These are phyloP conservation scores for Diaporthe vaccinii DNA, from an alignment of 2,329 filamentous ascomycete genomes.

Conservation along the genomic window DNA sequence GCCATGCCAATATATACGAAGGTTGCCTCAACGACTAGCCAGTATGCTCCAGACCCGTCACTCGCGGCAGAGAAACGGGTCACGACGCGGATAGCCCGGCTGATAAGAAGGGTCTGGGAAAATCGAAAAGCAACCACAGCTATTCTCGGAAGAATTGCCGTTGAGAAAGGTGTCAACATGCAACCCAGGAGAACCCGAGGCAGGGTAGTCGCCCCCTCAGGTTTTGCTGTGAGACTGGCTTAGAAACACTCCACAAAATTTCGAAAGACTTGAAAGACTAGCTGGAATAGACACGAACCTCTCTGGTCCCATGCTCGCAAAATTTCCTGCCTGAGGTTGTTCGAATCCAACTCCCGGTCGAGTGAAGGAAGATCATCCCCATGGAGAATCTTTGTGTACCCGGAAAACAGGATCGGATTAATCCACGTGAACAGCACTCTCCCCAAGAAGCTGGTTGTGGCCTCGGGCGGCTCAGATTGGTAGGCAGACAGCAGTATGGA, in stretches of 20 bases:
- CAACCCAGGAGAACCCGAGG: constrained; percentile 49
- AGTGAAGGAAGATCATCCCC: constrained; percentile 47
- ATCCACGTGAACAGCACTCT: constrained; percentile 52
- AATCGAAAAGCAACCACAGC: constrained; percentile 56
- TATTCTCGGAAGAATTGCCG: constrained; percentile 52
- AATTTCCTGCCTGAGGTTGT: constrained; percentile 43
- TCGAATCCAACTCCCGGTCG: constrained; percentile 44
- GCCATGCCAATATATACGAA: constrained; percentile 54
- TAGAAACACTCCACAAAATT: not conserved
- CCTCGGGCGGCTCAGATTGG: constrained; percentile 46
- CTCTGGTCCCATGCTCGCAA: constrained; percentile 47
- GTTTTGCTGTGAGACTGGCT: constrained; percentile 41
- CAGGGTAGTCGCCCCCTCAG: constrained; percentile 47
- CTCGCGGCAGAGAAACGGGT: constrained; percentile 32
- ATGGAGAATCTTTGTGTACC: constrained; percentile 47
- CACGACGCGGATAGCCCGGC: constrained; percentile 52
- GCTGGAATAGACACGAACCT: constrained; percentile 43
- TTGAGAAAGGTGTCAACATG: constrained; percentile 48
- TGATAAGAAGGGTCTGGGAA: constrained; percentile 57
- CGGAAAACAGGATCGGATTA: constrained; percentile 47
- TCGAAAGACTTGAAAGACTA: not conserved
- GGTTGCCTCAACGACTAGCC: constrained; percentile 50
- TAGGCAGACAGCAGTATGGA: constrained; percentile 35
- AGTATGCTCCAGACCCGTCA: constrained; percentile 42
- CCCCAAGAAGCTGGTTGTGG: constrained; percentile 46